Percentiles rank a stretch among this genome's conserved stretches.
These are phyloP conservation scores for Globisporangium carolinianum DNA, from an alignment of 352 stramenopile species.

Conservation along the genomic window DNA sequence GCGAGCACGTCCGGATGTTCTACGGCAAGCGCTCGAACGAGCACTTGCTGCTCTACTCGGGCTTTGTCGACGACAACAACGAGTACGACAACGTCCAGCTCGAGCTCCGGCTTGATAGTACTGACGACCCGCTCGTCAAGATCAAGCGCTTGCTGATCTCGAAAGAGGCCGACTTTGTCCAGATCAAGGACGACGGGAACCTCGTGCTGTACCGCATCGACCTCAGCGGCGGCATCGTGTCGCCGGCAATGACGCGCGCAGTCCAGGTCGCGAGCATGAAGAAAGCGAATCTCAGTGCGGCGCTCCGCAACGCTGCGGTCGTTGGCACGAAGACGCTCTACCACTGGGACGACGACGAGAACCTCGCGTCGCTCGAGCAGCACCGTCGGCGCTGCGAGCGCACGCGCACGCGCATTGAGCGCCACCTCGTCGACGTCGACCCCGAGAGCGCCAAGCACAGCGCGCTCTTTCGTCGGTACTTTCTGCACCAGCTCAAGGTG, in stretches of 20 bases:
- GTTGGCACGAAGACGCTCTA: constrained; percentile 19
- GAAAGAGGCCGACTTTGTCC: constrained; percentile 25
- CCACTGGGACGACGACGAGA: constrained; percentile 18
- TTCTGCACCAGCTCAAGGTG: constrained; percentile 14
- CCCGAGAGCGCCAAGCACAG: constrained; percentile 8
- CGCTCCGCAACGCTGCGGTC: constrained; percentile 16
- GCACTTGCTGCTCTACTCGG: constrained; percentile 47
- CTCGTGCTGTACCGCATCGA: constrained; percentile 20
- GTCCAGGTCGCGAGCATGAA: constrained; percentile 25
- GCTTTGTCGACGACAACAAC: constrained; percentile 42
- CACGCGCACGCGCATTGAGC: constrained; percentile 6
- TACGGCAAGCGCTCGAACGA: constrained; percentile 53
- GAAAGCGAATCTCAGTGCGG: constrained; percentile 26
- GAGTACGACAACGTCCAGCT: constrained; percentile 22
- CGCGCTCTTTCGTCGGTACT: constrained; percentile 15
- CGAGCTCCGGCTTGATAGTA: constrained; percentile 10
- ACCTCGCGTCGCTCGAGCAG: constrained; percentile 8
- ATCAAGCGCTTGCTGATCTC: constrained; percentile 34
- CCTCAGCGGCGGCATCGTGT: constrained; percentile 15
- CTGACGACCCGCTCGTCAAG: constrained; percentile 27
- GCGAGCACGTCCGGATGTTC: constrained; percentile 53
- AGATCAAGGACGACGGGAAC: constrained; percentile 11
- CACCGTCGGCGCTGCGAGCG: constrained; percentile 10
- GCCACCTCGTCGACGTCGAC: constrained; percentile 7
- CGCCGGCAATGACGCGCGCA: constrained; percentile 20